phyloP scores from a whole-genome alignment of 805 yeast species.

The Naumovozyma baii region DNA sequence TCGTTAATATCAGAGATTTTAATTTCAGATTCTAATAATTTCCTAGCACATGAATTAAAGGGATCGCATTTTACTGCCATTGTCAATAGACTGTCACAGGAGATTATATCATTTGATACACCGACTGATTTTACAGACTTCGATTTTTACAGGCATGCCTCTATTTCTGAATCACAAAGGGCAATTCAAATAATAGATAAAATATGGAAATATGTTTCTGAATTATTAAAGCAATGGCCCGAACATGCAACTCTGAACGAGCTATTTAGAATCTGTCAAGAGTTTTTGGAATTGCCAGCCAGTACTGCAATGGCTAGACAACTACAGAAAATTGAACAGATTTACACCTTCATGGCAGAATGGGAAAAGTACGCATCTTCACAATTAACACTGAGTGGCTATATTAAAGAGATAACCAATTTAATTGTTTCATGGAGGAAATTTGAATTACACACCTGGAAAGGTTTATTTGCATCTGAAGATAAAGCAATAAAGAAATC shows the following conservation, averaged over 20 bases:
- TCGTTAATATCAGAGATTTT: constrained; percentile 27
- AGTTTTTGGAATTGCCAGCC: constrained; percentile 52
- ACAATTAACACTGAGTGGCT: constrained; percentile 52
- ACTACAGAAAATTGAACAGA: constrained; percentile 76
- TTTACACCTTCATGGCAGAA: constrained; percentile 71
- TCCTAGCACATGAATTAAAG: constrained; percentile 17
- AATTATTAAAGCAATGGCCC: constrained; percentile 68
- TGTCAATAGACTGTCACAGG: constrained; percentile 27
- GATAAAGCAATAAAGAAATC: constrained; percentile 37
- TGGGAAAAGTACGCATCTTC: constrained; percentile 90
- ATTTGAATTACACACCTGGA: constrained; percentile 81
- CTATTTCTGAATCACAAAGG: constrained; percentile 47
- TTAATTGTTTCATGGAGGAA: constrained; percentile 87
- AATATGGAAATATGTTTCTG: constrained; percentile 37
- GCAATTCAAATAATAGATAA: constrained; percentile 44
- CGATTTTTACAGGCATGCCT: constrained; percentile 59
- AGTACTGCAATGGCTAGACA: constrained; percentile 67
- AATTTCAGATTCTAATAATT: constrained; percentile 13
- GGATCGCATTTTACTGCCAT: constrained; percentile 31
- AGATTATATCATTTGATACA: constrained; percentile 26
- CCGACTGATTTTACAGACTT: constrained; percentile 16
- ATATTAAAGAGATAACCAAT: constrained; percentile 48
- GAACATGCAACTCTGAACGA: constrained; percentile 85
- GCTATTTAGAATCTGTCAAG: constrained; percentile 52
- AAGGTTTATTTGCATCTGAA: constrained; percentile 59